Base-by-base conservation (phyloP, 805 yeast genomes). In the Candida gorgasii region DNA sequence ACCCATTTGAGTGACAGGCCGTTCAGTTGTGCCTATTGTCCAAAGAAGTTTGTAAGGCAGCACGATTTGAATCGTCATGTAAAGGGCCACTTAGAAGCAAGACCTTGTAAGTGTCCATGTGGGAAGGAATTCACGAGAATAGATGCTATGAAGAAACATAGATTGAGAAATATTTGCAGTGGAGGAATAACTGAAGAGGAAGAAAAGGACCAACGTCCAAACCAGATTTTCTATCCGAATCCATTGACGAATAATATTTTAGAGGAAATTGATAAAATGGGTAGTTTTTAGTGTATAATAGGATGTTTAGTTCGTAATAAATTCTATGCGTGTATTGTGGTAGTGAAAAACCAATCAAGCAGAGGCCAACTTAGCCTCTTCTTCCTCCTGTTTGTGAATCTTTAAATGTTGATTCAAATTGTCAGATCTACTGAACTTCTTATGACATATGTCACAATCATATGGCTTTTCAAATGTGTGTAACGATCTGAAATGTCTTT, bases 1-100 rank as follows among this genome's bases (percentile, higher is more conserved):
- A 93, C 99, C 0, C 99, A 93, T 70, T 66, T 93, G 38, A 83
- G 92, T 59, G 99, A 95, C 61, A 72, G 97, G 49, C 99, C 99
- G 1, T 92, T 88, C 63, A 69, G 75, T 0, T 93, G 99, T 66
- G 69, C 70, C 3, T 72, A 73, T 32, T 93, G 99, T 63, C 76
- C 79, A 3, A 87, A 90, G 52, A 78, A 87, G 28, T 93, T 93
- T 68, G 99, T 93, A 17, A 76, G 99, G 48, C 96, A 92, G 49
- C 99, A 93, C 59, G 99, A 93, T 64, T 72, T 93, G 53, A 79
- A 88, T 46, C 78, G 99, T 47, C 99, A 93, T 58, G 82, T 80
- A 51, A 88, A 87, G 59, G 86, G 90, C 12, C 99, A 93, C 59
- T 74, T 79, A 41, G 89, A 80, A 40, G 82, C 82, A 47, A 75